phyloP scores from a whole-genome alignment of 2,329 filamentous ascomycete genomes.

The Pestalotiopsis sp. region DNA sequence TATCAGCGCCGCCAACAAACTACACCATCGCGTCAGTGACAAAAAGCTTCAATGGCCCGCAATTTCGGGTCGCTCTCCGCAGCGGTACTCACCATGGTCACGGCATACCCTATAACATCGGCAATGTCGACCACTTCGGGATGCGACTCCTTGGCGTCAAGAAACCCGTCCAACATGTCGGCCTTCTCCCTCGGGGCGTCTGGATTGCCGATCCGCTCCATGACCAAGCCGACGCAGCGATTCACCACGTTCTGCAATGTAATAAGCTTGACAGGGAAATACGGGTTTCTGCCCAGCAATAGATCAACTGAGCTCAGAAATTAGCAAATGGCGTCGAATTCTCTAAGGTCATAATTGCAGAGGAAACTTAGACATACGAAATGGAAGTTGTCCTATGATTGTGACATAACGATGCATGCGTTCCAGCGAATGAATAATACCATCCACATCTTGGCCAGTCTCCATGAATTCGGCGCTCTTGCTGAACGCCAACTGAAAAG shows the following conservation, averaged over 20 bases:
- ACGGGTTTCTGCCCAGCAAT: conserved; percentile 39
- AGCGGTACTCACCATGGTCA: conserved; percentile 3
- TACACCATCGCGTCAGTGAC: conserved; percentile 1
- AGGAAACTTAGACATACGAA: background rate
- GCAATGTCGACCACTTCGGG: conserved; percentile 30
- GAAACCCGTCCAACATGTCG: conserved; percentile 32
- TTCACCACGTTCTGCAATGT: conserved; percentile 22
- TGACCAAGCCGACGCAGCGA: conserved; percentile 13
- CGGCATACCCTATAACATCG: conserved; percentile 28
- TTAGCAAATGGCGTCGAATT: background rate
- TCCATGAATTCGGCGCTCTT: conserved; percentile 44
- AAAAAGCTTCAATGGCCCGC: too few species aligned
- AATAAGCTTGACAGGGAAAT: conserved; percentile 3
- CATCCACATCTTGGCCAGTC: conserved; percentile 37
- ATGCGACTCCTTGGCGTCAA: conserved; percentile 27
- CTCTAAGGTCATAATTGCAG: too few species aligned
- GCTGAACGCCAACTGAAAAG: conserved; percentile 44
- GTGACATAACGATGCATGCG: conserved; percentile 36
- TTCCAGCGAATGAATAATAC: conserved; percentile 34
- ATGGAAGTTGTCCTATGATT: conserved; percentile 31
- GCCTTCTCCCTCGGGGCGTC: conserved; percentile 19
- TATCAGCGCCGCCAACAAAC: conserved; percentile 14
- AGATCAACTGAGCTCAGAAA: conserved; percentile 28
- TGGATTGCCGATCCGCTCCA: background rate
- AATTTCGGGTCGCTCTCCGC: too few species aligned